Conservation (phyloP, 345 rosid species). For the Mallotus nudiflorus region DNA sequence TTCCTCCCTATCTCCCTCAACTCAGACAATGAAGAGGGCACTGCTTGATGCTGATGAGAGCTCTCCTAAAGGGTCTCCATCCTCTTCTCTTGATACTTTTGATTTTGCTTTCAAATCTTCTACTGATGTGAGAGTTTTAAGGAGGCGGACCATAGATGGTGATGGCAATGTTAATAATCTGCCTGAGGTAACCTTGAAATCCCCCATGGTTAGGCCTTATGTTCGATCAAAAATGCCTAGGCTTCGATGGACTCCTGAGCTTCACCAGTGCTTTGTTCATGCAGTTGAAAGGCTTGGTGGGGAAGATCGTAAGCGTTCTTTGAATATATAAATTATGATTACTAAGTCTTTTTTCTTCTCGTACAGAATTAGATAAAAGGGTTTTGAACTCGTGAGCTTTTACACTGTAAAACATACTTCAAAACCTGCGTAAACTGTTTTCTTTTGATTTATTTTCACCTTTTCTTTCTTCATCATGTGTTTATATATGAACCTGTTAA, state of each 20-base stretch:
- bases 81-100: conserved; percentile 21
- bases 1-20: neutral
- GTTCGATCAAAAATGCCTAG: conserved; percentile 60
- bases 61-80: conserved; percentile 5
- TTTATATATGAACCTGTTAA: too few relatives aligned
- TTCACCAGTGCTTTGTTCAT: conserved; percentile 60
- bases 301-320: conserved; percentile 51
- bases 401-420: too few relatives aligned
- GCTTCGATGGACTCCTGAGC: conserved; percentile 62
- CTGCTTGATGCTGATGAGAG: neutral
- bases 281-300: conserved; percentile 69
- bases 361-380: too few relatives aligned
- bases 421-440: too few relatives aligned
- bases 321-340: neutral
- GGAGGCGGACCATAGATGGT: neutral
- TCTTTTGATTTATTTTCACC: too few relatives aligned
- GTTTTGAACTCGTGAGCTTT: too few relatives aligned
- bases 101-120: conserved; percentile 7
- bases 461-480: too few relatives aligned
- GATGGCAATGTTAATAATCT: neutral
- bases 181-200: conserved; percentile 19
- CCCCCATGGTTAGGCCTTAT: conserved; percentile 43
- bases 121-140: neutral
- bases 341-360: neutral
- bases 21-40: conserved; percentile 12